These are phyloP conservation scores for Auricularia heimuer DNA, from an alignment of 768 basidiomycete genomes.

Conservation along the genomic window DNA sequence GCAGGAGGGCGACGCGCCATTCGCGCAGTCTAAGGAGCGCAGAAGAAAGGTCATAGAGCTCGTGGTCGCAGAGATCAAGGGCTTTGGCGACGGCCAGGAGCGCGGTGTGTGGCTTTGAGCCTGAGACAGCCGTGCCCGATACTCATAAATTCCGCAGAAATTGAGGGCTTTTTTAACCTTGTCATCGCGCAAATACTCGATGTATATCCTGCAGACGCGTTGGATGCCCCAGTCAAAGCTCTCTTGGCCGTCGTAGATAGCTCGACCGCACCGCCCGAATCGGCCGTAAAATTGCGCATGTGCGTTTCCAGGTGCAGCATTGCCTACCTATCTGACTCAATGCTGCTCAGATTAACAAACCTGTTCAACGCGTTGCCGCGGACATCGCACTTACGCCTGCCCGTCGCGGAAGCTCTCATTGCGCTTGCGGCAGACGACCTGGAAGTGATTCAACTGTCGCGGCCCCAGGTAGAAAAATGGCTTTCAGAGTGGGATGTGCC, in stretches of 20 bases:
- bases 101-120: slow-evolving; percentile 42
- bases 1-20: slow-evolving; percentile 39
- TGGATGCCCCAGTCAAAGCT: slow-evolving; percentile 40
- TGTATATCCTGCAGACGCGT: slow-evolving; percentile 43
- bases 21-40: slow-evolving; percentile 44
- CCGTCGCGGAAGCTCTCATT: slow-evolving; percentile 55
- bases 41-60: slow-evolving; percentile 47
- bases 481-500: slow-evolving; percentile 64
- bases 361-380: slow-evolving; percentile 70
- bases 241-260: slow-evolving; percentile 49
- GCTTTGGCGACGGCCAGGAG: slow-evolving; percentile 67
- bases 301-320: slow-evolving; percentile 25
- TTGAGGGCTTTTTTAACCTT: slow-evolving; percentile 83
- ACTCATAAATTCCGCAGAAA: slow-evolving; percentile 35
- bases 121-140: background rate
- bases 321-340: background rate
- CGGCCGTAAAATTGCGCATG: slow-evolving; percentile 69
- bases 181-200: slow-evolving; percentile 62
- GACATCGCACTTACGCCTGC: slow-evolving; percentile 50
- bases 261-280: slow-evolving; percentile 36
- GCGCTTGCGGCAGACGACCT: slow-evolving; percentile 58
- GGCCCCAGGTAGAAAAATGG: slow-evolving; percentile 63
- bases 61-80: slow-evolving; percentile 52
- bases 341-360: slow-evolving; percentile 56
- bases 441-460: slow-evolving; percentile 48